A percentile compares a stretch with the other conserved stretches of the same genome.
Conservation (phyloP, 2,329 filamentous ascomycete species). For the Colletotrichum gigasporum region DNA sequence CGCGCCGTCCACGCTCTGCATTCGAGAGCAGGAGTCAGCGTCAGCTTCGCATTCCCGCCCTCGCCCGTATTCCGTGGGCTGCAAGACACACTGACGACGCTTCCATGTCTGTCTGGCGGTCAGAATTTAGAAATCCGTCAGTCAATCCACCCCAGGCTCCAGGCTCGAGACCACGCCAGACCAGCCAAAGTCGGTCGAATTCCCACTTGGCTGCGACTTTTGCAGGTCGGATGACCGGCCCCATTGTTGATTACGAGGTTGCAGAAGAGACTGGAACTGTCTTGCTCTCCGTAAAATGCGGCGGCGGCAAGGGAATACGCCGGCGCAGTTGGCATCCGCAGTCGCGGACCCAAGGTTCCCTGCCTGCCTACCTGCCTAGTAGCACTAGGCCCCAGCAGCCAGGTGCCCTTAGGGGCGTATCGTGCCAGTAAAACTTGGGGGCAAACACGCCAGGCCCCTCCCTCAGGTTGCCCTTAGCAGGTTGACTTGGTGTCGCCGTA, state of each 20-base stretch:
- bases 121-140: not conserved
- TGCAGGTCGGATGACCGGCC: constrained; percentile 22
- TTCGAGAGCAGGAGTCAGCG: not conserved
- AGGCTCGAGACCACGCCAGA: not conserved
- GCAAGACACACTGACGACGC: constrained; percentile 23
- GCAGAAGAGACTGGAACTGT: constrained; percentile 18
- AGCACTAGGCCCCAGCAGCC: not conserved
- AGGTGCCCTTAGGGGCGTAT: not conserved
- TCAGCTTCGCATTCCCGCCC: constrained; percentile 19
- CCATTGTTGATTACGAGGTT: constrained; percentile 31
- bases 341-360: constrained; percentile 1
- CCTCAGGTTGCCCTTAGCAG: not conserved
- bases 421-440: constrained; percentile 9
- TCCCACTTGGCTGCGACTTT: constrained; percentile 16
- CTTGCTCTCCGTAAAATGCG: constrained; percentile 25
- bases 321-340: no score
- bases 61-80: constrained; percentile 1
- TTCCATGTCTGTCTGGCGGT: constrained; percentile 3
- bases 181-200: constrained; percentile 1
- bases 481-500: not conserved
- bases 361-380: not conserved
- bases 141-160: not conserved
- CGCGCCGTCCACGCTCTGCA: not conserved
- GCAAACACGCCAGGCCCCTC: constrained; percentile 15
- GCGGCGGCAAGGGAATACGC: no score